Evolutionary conservation across 1,139 yeast genomes (phyloP).

Genomic region (Arxiozyma slooffiae): DNA sequence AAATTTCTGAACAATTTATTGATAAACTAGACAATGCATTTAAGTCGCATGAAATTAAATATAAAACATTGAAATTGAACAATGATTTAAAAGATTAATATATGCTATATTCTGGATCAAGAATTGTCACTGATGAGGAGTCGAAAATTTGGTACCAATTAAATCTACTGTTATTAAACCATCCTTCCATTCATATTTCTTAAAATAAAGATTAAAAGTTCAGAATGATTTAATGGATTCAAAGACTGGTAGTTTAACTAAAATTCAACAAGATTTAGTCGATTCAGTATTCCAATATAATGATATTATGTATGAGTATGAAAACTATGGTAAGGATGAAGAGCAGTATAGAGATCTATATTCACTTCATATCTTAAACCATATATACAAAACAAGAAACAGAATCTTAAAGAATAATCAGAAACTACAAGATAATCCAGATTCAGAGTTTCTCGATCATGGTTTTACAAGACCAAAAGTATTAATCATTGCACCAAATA

Average conservation of each 20-base stretch:
- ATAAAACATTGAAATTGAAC: slow-evolving; percentile 16
- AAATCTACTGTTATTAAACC: slow-evolving; percentile 15
- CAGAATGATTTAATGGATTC: slow-evolving; percentile 19
- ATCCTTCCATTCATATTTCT: slow-evolving; percentile 27
- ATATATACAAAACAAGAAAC: slow-evolving; percentile 78
- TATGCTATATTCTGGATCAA: slow-evolving; percentile 22
- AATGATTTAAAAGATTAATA: slow-evolving; percentile 13
- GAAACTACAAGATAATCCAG: slow-evolving; percentile 38
- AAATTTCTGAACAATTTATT: slow-evolving; percentile 38
- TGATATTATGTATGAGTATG: slow-evolving; percentile 60
- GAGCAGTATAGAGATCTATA: slow-evolving; percentile 53
- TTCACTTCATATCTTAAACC: slow-evolving; percentile 67
- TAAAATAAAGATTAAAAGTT: slow-evolving; percentile 29
- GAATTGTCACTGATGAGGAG: slow-evolving; percentile 6
- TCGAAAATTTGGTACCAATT: slow-evolving; percentile 3
- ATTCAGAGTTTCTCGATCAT: slow-evolving; percentile 67
- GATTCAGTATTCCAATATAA: slow-evolving; percentile 63
- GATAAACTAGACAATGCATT: slow-evolving; percentile 28
- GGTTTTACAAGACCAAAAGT: slow-evolving; percentile 94
- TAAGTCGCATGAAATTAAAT: slow-evolving; percentile 14
- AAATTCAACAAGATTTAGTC: slow-evolving; percentile 37
- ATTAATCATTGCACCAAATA: slow-evolving; percentile 71
- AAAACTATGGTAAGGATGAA: slow-evolving; percentile 34
- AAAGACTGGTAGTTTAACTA: slow-evolving; percentile 26
- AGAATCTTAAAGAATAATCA: slow-evolving; percentile 64